Evolutionary conservation across 2,329 filamentous ascomycete genomes (phyloP).

Genomic region (Monosporascus sp.): DNA sequence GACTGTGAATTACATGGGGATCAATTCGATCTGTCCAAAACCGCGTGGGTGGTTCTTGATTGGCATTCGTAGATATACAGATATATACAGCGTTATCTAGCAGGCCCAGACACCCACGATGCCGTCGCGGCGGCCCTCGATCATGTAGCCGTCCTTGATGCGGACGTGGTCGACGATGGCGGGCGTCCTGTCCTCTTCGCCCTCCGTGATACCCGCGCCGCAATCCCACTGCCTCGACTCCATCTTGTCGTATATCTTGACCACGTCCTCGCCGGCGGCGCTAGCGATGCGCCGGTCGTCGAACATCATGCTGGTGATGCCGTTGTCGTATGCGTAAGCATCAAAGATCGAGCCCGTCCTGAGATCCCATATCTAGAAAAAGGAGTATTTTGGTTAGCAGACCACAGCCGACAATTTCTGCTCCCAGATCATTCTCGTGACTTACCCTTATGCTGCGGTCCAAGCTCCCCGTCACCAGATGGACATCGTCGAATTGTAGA

Average conservation of each 20-base stretch:
- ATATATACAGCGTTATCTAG: conserved; percentile 8
- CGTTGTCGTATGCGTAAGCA: conserved; percentile 89
- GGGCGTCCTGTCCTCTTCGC: conserved; percentile 58
- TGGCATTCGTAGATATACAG: background rate
- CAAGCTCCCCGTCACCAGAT: conserved; percentile 86
- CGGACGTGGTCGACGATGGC: conserved; percentile 78
- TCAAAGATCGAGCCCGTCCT: conserved; percentile 93
- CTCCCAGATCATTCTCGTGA: conserved; percentile 12
- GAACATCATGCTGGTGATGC: conserved; percentile 96
- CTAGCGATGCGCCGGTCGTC: conserved; percentile 83
- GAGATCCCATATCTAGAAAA: conserved; percentile 87
- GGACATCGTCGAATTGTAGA: conserved; percentile 92
- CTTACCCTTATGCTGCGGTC: conserved; percentile 92
- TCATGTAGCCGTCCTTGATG: conserved; percentile 88
- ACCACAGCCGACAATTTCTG: background rate
- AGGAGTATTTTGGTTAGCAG: conserved; percentile 23
- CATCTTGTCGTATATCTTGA: conserved; percentile 97
- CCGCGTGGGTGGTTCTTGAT: too few relatives aligned
- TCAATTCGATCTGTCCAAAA: too few relatives aligned
- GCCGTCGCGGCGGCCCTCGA: conserved; percentile 85
- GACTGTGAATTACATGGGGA: too few relatives aligned
- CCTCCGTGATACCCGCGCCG: conserved; percentile 71
- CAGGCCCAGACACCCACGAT: conserved; percentile 76
- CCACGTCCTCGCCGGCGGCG: conserved; percentile 86
- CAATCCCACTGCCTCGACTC: conserved; percentile 97